Base-by-base conservation (phyloP, 345 rosid species). In the Eutrema yunnanense region DNA sequence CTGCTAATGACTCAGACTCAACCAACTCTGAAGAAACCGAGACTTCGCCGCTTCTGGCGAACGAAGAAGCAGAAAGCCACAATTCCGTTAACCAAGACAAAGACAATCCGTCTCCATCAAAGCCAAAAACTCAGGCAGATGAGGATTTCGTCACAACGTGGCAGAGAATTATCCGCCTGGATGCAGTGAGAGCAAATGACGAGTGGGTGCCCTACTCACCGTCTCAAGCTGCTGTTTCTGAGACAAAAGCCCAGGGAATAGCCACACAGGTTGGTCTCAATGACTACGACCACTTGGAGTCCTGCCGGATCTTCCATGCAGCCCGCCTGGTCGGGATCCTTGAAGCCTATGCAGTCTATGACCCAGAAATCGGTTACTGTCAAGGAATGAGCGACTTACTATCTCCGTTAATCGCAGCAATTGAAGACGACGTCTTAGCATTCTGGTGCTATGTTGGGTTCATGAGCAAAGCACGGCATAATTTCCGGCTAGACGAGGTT, bases 371-470 rank as follows among this genome's bases (percentile, higher is more conserved):
- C 37, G 94, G 94, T 51, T 88, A 88, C 76, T 94, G 98, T 78
- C 98, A 94, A 78, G 98, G 98, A 67, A 94, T 94, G 98, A 94
- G 97, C 7, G 98, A 94, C 78, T 78, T 94, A 51, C 90, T 94
- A 40, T 87, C 96, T 50, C 98, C 98, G 4, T 65, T 94, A 30
- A 71, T 89, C 46, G 80, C 90, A 4, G 95, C 91, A 76, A 64
- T 91, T n/a, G 92, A 85, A 76, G 92, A 91, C 10, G 95, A 91
- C 51, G 73, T 69, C 55, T 88, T 87, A 71, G 97, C 98, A 42
- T 94, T 94, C 83, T 89, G 95, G 96, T 94, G 96, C 73, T 91
- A 91, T 65, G 97, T 77, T 3, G 89, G 96, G 57, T 94, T 94
- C 84, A 94, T 94, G 98, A 89, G 85, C 70, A 94, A 87, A 78